Base-by-base conservation (phyloP, 2,329 filamentous ascomycete genomes). In the Albophoma yamanashiensis region DNA sequence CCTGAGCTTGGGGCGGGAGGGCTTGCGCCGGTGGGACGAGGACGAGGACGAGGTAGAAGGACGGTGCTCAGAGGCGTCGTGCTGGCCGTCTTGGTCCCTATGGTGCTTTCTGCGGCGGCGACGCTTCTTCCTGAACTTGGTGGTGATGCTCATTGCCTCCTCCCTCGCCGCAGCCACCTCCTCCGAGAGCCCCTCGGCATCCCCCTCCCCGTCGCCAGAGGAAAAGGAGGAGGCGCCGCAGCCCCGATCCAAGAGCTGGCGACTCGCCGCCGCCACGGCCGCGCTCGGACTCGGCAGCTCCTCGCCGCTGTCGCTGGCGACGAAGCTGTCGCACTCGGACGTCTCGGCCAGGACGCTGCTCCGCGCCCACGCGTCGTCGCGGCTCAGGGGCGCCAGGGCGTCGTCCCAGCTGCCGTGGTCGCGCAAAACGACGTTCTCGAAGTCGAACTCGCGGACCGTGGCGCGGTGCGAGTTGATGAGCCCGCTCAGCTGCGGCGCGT, bases 371-470 rank as follows among this genome's bases (percentile, higher is more conserved):
- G 43, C 67, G 43, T 56, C 67, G 63, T 71, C 78, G 67, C 70
- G 76, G 63, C 67, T 71, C 60, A 95, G 76, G 1, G 89, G 88
- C 45, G 85, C 83, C n/a, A 96, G 81, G 0, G 90, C 91, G 38
- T 92, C 87, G 61, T 94, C 88, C 91, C 91, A 96, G 60, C 79
- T 87, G 36, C 89, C 91, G 40, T 78, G 78, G 62, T 83, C 81
- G 57, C 85, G 80, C 52, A 96, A 80, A 38, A 82, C 78, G 22
- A 92, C 86, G 63, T 89, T 86, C 69, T 92, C 86, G 71, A 95
- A 91, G 70, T 91, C 87, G 68, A 93, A 91, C 68, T 93, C 88
- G 64, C 82, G 80, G 55, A 95, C 83, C 0, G 85, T 87, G 59
- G 78, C 76, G 38, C 84, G 81, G 73, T 96, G 90, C 15, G 78